Percentiles rank a stretch among this genome's conserved stretches.
These are phyloP conservation scores for Aurinia saxatilis DNA, from an alignment of 345 rosid species.

Conservation along the genomic window DNA sequence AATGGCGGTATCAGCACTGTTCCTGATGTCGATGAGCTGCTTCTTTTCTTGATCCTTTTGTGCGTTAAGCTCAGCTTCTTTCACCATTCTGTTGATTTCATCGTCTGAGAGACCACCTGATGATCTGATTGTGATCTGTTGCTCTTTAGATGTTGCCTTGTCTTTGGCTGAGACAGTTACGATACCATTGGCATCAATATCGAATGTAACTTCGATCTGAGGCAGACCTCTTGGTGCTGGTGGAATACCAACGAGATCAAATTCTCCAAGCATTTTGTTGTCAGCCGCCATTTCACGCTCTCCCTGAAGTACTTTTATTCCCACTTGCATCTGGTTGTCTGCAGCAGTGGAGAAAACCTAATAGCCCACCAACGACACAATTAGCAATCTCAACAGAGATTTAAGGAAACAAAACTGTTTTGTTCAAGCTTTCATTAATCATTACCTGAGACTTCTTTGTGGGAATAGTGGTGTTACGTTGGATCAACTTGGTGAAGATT, in stretches of 20 bases:
- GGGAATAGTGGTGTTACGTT: constrained; percentile 50
- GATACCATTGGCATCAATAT: constrained; percentile 46
- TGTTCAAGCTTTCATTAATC: background rate
- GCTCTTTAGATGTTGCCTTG: constrained; percentile 37
- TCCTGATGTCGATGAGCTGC: constrained; percentile 35
- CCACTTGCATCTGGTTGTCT: constrained; percentile 43
- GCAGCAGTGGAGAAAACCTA: constrained; percentile 48
- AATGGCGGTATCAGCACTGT: constrained; percentile 36
- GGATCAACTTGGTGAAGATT: constrained; percentile 41
- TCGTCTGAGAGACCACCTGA: constrained; percentile 43
- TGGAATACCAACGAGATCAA: constrained; percentile 40
- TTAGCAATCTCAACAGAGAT: background rate
- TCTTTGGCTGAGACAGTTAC: constrained; percentile 44
- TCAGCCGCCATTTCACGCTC: constrained; percentile 45
- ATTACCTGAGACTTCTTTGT: constrained; percentile 54
- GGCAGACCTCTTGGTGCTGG: constrained; percentile 43
- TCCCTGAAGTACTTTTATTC: constrained; percentile 44
- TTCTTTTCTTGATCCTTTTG: constrained; percentile 43
- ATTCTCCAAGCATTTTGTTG: constrained; percentile 45
- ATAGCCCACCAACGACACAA: too few species aligned
- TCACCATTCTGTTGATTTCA: constrained; percentile 45
- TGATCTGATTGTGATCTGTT: constrained; percentile 42
- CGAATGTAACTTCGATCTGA: constrained; percentile 42
- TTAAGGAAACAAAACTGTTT: background rate
- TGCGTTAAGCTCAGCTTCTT: constrained; percentile 41